Conservation (phyloP, 78 protist species). For the Dictyostelium citrinum region DNA sequence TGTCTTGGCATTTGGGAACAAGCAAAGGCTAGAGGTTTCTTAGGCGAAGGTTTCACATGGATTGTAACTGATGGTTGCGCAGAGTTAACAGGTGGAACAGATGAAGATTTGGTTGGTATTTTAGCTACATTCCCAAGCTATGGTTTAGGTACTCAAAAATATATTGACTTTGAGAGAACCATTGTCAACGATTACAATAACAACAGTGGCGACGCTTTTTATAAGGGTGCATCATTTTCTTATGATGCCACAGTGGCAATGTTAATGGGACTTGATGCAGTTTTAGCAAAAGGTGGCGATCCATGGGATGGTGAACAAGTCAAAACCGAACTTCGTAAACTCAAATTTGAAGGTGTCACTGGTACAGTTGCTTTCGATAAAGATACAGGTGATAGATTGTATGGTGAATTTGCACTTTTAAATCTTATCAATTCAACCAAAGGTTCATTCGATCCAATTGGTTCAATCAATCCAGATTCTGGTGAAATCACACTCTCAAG, state of each 20-base stretch:
- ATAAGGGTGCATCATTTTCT: constrained; percentile 46
- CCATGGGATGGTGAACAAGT: neutral
- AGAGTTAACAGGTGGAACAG: neutral
- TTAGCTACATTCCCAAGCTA: constrained; percentile 39
- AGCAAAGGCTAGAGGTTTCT: neutral
- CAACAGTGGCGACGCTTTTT: neutral
- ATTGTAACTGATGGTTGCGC: constrained; percentile 77
- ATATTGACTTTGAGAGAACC: neutral
- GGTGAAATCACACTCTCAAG: neutral
- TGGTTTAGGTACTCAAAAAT: neutral
- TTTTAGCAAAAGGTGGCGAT: neutral
- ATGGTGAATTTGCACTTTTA: constrained; percentile 7
- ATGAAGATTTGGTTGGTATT: neutral
- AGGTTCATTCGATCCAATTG: constrained; percentile 5
- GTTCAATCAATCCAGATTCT: neutral
- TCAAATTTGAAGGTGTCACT: neutral
- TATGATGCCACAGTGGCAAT: constrained; percentile 22
- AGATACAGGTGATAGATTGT: constrained; percentile 38
- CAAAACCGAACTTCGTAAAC: neutral
- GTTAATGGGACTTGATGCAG: neutral
- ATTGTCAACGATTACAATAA: neutral
- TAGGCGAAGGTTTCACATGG: constrained; percentile 44
- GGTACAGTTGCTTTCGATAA: constrained; percentile 15
- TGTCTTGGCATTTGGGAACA: constrained; percentile 14
- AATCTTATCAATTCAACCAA: constrained; percentile 5